A percentile compares a stretch with the other conserved stretches of the same genome.
Conservation (phyloP, 345 rosid genomes). For the Rhodomyrtus tomentosa region DNA sequence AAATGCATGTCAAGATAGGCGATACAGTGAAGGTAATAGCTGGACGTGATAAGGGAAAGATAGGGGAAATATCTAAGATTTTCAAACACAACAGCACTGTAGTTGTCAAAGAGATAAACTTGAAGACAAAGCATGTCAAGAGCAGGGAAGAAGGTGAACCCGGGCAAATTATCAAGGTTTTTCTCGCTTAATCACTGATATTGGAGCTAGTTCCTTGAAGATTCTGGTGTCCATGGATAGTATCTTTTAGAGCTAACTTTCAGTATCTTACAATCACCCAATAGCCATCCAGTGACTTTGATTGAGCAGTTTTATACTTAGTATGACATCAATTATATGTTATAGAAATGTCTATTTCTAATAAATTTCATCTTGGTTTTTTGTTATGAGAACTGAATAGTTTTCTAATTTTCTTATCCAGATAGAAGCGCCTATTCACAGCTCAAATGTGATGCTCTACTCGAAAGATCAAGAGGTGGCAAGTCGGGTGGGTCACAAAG, state of each 20-base stretch:
- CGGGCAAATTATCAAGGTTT: conserved; percentile 82
- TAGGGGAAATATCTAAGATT: conserved; percentile 66
- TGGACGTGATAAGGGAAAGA: conserved; percentile 80
- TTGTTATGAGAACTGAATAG: not conserved
- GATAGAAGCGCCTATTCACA: conserved; percentile 93
- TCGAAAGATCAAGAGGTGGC: conserved; percentile 67
- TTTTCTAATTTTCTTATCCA: conserved; percentile 14
- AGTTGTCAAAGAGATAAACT: conserved; percentile 65
- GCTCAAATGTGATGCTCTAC: conserved; percentile 91
- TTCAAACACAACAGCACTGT: conserved; percentile 72
- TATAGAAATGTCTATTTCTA: not conserved
- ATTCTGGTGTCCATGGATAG: not conserved
- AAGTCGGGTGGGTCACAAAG: conserved; percentile 79
- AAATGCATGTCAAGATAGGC: conserved; percentile 88
- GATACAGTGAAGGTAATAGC: conserved; percentile 76
- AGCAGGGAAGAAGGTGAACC: conserved; percentile 79
- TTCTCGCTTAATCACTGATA: not conserved
- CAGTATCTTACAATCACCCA: not conserved
- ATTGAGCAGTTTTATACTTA: not conserved
- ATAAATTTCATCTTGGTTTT: not conserved
- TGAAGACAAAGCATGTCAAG: conserved; percentile 89
- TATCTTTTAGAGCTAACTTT: not conserved
- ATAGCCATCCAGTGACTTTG: not conserved
- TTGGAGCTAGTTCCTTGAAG: not conserved
- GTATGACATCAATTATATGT: not conserved